These are phyloP conservation scores for Fulvia fulva DNA, from an alignment of 2,329 filamentous ascomycete species.

Conservation along the genomic window DNA sequence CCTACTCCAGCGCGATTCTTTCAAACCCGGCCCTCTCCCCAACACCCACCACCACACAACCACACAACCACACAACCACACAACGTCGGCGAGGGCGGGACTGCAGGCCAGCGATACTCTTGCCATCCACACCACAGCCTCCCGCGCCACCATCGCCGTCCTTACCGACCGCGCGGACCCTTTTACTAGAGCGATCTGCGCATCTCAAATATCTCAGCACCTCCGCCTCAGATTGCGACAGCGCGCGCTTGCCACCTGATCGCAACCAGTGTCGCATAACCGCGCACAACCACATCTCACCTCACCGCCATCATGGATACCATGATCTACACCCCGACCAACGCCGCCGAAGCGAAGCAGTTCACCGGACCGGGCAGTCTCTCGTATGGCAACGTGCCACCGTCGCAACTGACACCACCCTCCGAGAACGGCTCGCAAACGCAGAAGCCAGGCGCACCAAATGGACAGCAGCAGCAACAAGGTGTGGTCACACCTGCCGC, in stretches of 20 bases:
- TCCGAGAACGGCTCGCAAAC: conserved; percentile 63
- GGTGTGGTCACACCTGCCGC: conserved; percentile 81
- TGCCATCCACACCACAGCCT: neutral
- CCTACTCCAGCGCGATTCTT: neutral
- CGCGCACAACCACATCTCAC: neutral
- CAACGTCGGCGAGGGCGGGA: neutral
- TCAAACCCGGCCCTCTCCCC: neutral
- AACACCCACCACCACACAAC: neutral
- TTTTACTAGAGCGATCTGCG: conserved; percentile 8
- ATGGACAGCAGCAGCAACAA: conserved; percentile 37
- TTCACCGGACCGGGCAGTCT: conserved; percentile 91
- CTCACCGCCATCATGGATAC: conserved; percentile 63
- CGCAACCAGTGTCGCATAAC: neutral
- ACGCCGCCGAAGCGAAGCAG: conserved; percentile 87
- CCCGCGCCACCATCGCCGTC: neutral
- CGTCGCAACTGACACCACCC: conserved; percentile 70
- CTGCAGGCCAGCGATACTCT: conserved; percentile 8
- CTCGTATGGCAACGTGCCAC: conserved; percentile 72
- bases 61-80: too few species aligned
- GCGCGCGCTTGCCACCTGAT: neutral
- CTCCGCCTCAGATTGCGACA: neutral
- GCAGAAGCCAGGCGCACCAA: conserved; percentile 47
- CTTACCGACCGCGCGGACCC: conserved; percentile 2
- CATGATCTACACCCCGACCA: conserved; percentile 79
- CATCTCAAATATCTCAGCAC: neutral